Base-by-base conservation (phyloP, 225 moss, liverwort and hornwort genomes). In the Sphagnum contortum region DNA sequence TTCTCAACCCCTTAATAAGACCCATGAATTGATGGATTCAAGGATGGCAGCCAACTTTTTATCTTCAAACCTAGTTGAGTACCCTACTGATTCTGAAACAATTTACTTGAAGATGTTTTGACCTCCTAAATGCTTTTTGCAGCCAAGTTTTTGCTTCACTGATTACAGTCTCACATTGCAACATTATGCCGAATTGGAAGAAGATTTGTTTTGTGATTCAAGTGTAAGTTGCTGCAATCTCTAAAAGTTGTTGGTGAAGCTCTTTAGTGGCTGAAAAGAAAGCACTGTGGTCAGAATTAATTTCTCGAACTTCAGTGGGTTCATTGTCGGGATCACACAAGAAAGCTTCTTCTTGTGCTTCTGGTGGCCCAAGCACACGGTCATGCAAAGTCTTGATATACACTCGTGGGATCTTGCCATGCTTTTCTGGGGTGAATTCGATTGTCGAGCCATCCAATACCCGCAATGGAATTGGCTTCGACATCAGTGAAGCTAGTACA, bases 251-350 rank as follows among this genome's bases (percentile, higher is more conserved):
- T 49, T 64, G 73, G 61, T 81, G 77, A 61, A 81, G 80, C 68
- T 75, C 71, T 29, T 6, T 57, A 4, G 75, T 4, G 50, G 69
- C 64, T 56, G 75, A 81, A 65, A 84, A 69, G 63, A 78, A 84
- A 44, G 84, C 77, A 65, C 84, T 78, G 5, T 84, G 81, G 13
- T 84, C 77, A 3, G 74, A 29, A 49, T 78, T 69, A 0, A 84
- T 45, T 54, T 61, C 70, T 49, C 77, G 64, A 47, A 84, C 84
- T 29, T 50, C 62, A 8, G 77, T 12, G 14, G 77, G 81, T 29
- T 50, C 62, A 8, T 75, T 12, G 14, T 75, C 77, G 67, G 84
- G 84, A 8, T 71, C 81, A 5, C 10, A 64, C 4, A 45, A 60
- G 61, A 78, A 75, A 12, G 57, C 75, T 7, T 44, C 45, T 49